phyloP scores from a whole-genome alignment of 2,329 filamentous ascomycete species.

The Macrophomina pseudophaseolina region DNA sequence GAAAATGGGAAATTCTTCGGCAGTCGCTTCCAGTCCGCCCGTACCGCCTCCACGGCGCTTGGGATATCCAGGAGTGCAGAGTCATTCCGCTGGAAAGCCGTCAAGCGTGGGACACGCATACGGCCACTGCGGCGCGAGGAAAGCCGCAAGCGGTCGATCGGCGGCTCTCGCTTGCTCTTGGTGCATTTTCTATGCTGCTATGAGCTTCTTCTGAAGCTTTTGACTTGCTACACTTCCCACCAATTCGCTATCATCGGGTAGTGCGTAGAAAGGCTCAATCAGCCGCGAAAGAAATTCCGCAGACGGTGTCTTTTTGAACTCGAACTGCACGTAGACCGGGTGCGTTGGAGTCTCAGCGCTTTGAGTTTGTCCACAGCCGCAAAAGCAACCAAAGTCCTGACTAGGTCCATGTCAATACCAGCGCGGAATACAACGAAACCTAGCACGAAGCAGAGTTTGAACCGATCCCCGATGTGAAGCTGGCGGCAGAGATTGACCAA shows the following conservation, averaged over 20 bases:
- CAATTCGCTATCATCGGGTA: too few species aligned
- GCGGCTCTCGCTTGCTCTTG: constrained; percentile 31
- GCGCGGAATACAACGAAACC: constrained; percentile 51
- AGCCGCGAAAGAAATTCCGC: constrained; percentile 37
- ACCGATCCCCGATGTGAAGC: constrained; percentile 35
- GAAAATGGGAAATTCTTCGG: constrained; percentile 56
- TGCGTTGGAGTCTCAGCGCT: constrained; percentile 43
- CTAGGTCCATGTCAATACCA: constrained; percentile 44
- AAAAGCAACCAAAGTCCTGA: constrained; percentile 55
- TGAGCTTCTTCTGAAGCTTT: constrained; percentile 21
- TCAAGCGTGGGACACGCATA: constrained; percentile 34
- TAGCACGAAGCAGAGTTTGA: constrained; percentile 55
- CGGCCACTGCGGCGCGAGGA: constrained; percentile 47
- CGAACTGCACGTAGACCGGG: constrained; percentile 39
- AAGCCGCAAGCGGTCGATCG: constrained; percentile 46
- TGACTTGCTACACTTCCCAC: too few species aligned
- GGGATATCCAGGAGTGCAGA: constrained; percentile 41
- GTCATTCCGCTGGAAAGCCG: not conserved
- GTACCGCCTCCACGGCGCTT: constrained; percentile 47
- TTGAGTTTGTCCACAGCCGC: constrained; percentile 48
- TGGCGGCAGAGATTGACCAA: constrained; percentile 47
- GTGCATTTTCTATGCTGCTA: constrained; percentile 29
- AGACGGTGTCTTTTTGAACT: constrained; percentile 40
- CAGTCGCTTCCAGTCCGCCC: constrained; percentile 55
- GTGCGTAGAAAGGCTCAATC: not conserved